Evolutionary conservation across 306 rosid species (phyloP).

Genomic region (Amphicarpaea edgeworthii): DNA sequence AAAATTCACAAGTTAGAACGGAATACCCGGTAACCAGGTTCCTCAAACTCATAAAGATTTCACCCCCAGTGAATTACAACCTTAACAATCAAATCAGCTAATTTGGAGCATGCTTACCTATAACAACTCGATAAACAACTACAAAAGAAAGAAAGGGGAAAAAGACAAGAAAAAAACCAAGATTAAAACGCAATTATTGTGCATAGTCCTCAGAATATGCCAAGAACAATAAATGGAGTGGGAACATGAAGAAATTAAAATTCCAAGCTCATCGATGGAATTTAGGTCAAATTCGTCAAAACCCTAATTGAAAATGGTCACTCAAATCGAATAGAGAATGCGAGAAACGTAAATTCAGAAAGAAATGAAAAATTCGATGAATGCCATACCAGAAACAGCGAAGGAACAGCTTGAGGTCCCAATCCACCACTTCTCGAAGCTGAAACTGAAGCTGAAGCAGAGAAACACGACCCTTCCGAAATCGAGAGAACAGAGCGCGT

Average conservation of each 20-base stretch:
- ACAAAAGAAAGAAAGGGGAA: not conserved
- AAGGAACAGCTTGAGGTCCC: constrained; percentile 10
- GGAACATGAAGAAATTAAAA: not conserved
- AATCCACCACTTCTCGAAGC: constrained; percentile 38
- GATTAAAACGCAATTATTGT: constrained; percentile 9
- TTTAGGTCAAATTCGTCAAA: constrained; percentile 33
- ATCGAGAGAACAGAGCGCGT: not conserved
- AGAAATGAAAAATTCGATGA: not conserved
- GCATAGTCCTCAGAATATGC: constrained; percentile 10
- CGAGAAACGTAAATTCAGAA: not conserved
- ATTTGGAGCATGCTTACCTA: constrained; percentile 1
- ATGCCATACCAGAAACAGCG: constrained; percentile 46
- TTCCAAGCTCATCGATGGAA: constrained; percentile 29
- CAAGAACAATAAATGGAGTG: not conserved
- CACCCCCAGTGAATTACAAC: constrained; percentile 40
- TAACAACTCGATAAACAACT: not conserved
- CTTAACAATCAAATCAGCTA: constrained; percentile 7
- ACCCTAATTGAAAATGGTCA: constrained; percentile 37
- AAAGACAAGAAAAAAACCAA: not conserved
- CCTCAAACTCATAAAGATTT: constrained; percentile 41
- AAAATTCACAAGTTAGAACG: constrained; percentile 21
- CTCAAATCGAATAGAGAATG: constrained; percentile 15
- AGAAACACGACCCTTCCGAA: constrained; percentile 27
- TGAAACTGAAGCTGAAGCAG: constrained; percentile 32
- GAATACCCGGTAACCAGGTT: constrained; percentile 14